Evolutionary conservation across 345 rosid genomes (phyloP).

Genomic region (Syzygium grande): DNA sequence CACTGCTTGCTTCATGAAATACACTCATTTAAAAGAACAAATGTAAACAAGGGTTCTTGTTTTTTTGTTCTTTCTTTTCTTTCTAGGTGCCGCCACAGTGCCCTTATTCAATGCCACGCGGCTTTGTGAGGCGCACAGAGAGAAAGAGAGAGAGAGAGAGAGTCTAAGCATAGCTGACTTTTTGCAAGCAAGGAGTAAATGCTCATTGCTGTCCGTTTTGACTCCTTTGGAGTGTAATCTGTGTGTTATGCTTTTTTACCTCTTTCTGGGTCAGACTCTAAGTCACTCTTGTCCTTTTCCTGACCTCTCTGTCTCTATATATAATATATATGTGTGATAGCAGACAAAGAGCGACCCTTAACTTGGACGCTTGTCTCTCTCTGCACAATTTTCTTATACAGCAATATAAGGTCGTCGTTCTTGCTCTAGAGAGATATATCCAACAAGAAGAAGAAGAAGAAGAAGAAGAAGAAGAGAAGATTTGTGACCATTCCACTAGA

Average conservation of each 20-base stretch:
- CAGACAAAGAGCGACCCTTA: not conserved
- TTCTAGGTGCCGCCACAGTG: conserved; percentile 18
- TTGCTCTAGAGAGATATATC: not conserved
- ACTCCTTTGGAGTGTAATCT: conserved; percentile 19
- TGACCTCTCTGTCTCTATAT: not conserved
- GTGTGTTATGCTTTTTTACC: not conserved
- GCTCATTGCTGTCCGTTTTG: conserved; percentile 44
- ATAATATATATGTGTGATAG: not conserved
- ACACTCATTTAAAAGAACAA: not conserved
- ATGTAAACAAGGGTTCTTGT: not conserved
- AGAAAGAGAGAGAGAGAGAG: conserved; percentile 7
- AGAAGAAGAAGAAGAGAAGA: conserved; percentile 2
- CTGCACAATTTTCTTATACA: not conserved
- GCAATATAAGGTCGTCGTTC: not conserved
- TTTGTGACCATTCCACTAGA: not conserved
- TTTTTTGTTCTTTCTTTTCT: not conserved
- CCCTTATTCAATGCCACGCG: conserved; percentile 16
- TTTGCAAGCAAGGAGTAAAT: conserved; percentile 44
- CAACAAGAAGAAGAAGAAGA: not conserved
- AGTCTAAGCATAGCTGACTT: conserved; percentile 40
- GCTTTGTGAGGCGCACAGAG: conserved; percentile 2
- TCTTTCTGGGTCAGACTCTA: conserved; percentile 22
- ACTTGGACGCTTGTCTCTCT: not conserved
- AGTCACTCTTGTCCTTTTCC: not conserved
- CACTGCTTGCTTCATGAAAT: not conserved